A percentile compares a stretch with the other conserved stretches of the same genome.
These are phyloP conservation scores for Chaetomium sp. DNA, from an alignment of 2,329 filamentous ascomycete species.

Conservation along the genomic window DNA sequence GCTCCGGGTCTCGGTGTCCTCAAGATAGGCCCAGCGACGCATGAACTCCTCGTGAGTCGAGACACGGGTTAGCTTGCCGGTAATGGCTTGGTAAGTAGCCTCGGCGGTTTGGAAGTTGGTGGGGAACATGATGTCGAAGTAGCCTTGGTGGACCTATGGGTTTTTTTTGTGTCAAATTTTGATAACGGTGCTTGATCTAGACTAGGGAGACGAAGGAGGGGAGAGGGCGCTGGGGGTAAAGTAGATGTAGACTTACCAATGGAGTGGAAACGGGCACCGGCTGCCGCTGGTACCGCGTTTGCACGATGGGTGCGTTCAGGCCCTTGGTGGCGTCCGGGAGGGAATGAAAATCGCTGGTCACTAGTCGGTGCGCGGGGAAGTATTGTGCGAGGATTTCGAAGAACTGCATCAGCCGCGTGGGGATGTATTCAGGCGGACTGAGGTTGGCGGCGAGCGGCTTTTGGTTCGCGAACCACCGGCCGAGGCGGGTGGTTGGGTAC, in stretches of 20 bases:
- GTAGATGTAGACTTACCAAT: conserved; percentile 53
- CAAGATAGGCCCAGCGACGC: conserved; percentile 79
- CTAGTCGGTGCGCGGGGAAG: conserved; percentile 82
- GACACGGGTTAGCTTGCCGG: conserved; percentile 82
- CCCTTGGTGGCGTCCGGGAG: conserved; percentile 78
- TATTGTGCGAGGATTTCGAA: conserved; percentile 83
- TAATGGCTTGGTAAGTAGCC: conserved; percentile 86
- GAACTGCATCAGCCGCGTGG: conserved; percentile 92
- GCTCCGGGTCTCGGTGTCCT: conserved; percentile 80
- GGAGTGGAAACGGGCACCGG: conserved; percentile 89
- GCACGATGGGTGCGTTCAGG: conserved; percentile 89
- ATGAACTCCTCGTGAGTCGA: conserved; percentile 87
- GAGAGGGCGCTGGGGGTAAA: neutral
- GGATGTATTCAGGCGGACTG: conserved; percentile 83
- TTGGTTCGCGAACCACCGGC: conserved; percentile 55
- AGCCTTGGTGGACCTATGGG: conserved; percentile 83
- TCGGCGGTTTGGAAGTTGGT: conserved; percentile 91
- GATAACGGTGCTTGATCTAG: neutral
- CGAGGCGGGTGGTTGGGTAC: conserved; percentile 44
- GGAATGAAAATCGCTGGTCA: conserved; percentile 85
- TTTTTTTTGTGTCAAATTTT: neutral
- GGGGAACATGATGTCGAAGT: conserved; percentile 98
- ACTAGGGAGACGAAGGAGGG: no score
- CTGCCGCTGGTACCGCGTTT: conserved; percentile 80
- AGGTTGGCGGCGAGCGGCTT: conserved; percentile 70